Percentiles rank a stretch among this genome's conserved stretches.
Conservation (phyloP, 495 filamentous ascomycete species). For the Saxispiralis lemnorum region DNA sequence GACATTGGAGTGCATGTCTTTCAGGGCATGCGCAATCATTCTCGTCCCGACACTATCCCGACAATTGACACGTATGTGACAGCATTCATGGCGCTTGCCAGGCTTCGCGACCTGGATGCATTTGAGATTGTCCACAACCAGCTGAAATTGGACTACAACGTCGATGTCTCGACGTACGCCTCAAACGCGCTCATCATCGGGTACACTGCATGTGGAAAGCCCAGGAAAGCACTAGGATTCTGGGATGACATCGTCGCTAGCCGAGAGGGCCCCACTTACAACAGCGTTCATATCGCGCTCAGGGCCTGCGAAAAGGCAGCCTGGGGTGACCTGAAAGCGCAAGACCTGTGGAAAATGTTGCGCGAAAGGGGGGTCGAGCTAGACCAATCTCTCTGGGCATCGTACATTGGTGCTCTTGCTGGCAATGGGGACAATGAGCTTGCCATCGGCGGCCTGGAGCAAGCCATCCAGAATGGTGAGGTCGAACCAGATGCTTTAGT, state of each 20-base stretch:
- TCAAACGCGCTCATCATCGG: constrained; percentile 76
- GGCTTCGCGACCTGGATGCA: constrained; percentile 36
- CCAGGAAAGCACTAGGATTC: constrained; percentile 48
- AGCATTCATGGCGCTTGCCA: constrained; percentile 60
- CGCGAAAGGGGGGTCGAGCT: constrained; percentile 56
- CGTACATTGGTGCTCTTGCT: constrained; percentile 59
- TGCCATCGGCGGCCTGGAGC: constrained; percentile 37
- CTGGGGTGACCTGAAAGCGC: constrained; percentile 46
- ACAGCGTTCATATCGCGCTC: constrained; percentile 60
- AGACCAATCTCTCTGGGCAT: constrained; percentile 49
- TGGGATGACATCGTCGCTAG: constrained; percentile 66
- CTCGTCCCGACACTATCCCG: constrained; percentile 38
- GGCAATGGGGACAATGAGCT: constrained; percentile 49
- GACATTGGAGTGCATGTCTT: constrained; percentile 78
- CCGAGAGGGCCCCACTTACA: constrained; percentile 64
- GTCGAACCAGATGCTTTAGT: constrained; percentile 44
- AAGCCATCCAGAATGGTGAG: constrained; percentile 46
- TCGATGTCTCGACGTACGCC: constrained; percentile 59
- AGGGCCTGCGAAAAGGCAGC: constrained; percentile 47
- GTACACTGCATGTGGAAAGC: constrained; percentile 48
- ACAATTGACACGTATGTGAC: constrained; percentile 54
- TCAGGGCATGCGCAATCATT: constrained; percentile 67
- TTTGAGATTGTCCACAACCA: constrained; percentile 70
- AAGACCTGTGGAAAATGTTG: constrained; percentile 51
- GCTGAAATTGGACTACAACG: constrained; percentile 67